Conservation (phyloP, 768 basidiomycete genomes). For the Leccinum broughii region DNA sequence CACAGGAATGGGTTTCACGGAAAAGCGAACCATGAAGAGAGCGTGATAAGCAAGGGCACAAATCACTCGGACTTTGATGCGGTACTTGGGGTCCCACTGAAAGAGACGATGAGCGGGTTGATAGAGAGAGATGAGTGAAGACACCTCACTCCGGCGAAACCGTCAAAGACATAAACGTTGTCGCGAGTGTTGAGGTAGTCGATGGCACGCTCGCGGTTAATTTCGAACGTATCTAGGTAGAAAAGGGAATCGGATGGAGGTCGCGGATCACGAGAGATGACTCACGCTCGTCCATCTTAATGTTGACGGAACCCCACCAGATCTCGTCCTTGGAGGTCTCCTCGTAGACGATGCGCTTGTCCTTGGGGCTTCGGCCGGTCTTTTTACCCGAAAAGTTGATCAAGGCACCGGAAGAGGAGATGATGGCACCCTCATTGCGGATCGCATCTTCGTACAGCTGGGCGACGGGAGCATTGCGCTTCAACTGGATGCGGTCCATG, state of each 20-base stretch:
- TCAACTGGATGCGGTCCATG: slow-evolving; percentile 95
- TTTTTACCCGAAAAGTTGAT: slow-evolving; percentile 99
- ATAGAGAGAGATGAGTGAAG: background rate
- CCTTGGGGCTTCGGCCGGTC: slow-evolving; percentile 96
- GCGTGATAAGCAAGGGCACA: slow-evolving; percentile 99
- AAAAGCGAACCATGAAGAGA: slow-evolving; percentile 83
- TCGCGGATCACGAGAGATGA: slow-evolving; percentile 9
- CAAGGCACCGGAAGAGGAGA: slow-evolving; percentile 92
- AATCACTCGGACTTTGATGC: slow-evolving; percentile 99
- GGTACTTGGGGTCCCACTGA: slow-evolving; percentile 97
- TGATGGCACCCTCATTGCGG: slow-evolving; percentile 97
- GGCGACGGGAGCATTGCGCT: slow-evolving; percentile 88
- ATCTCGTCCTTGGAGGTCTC: slow-evolving; percentile 95
- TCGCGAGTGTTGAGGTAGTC: slow-evolving; percentile 99
- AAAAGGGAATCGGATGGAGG: slow-evolving; percentile 4
- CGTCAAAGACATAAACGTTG: slow-evolving; percentile 98
- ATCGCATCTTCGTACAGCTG: slow-evolving; percentile 97
- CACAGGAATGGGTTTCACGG: slow-evolving; percentile 7
- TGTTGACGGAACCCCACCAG: slow-evolving; percentile 99
- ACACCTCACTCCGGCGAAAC: slow-evolving; percentile 76
- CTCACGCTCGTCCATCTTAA: slow-evolving; percentile 96
- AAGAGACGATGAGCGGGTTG: slow-evolving; percentile 3
- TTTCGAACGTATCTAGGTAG: slow-evolving; percentile 90
- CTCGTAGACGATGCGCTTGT: slow-evolving; percentile 99
- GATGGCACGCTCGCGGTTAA: slow-evolving; percentile 98